Base-by-base conservation (phyloP, 2,329 filamentous ascomycete species). In the Aureobasidium sp. region DNA sequence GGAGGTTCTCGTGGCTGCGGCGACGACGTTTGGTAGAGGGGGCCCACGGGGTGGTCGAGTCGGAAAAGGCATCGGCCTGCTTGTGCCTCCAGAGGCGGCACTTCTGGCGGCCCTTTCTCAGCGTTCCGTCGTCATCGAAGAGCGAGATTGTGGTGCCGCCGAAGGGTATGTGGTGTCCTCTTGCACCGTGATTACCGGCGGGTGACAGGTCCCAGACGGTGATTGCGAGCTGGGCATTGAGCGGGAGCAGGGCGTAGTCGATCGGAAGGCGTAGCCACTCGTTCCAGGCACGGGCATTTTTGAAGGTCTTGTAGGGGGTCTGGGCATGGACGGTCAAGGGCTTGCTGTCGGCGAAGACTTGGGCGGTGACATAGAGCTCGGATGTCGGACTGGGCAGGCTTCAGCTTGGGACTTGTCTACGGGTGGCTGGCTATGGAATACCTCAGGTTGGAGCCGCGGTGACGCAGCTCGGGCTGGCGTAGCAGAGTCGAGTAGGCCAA, bases 311-410 rank as follows among this genome's bases (percentile, higher is more conserved):
- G 77, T 97, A 97, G 27, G 91, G 84, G 2, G 94, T 99, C 74
- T 97, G 93, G 12, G 95, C 84, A 0, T 91, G 89, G 1, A 97
- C 90, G 0, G 92, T 95, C 67, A 99, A 78, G 39, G 93, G 91
- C 73, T 99, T 99, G 31, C 92, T 97, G 70, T 95, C 91, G 14
- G 92, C 90, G 88, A 93, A 99, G 70, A 97, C 83, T 75, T 97
- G 94, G 9, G 88, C 89, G 0, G 92, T 97, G 53, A 96, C 87
- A 71, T 93, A 97, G 52, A 99, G 86, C 73, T 99, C 94, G 29
- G 91, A 97, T 72, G 88, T 79, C 0, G 87, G 80, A 74, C 89
- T 91, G 17, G 42, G 20, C 25, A 45, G 22, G 25, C 44, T 29
- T 49, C 53, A 45, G 44, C 14, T 53, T 45, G 17, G 11, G 53